These are phyloP conservation scores for Penicillium malachiteum DNA, from an alignment of 495 filamentous ascomycete genomes.

Conservation along the genomic window DNA sequence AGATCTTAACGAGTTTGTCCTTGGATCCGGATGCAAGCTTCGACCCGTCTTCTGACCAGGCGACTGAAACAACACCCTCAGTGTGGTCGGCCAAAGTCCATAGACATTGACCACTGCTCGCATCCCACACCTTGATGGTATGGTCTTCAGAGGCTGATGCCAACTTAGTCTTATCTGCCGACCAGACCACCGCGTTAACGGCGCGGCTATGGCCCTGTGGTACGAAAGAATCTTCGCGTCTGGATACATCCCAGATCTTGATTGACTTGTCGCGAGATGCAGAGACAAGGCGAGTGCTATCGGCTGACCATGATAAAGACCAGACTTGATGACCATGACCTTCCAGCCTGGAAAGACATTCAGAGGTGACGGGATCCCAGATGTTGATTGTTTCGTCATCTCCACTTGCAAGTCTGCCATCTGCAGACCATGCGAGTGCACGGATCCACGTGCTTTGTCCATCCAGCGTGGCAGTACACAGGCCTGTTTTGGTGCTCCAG, in stretches of 20 bases:
- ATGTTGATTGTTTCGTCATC: constrained; percentile 5
- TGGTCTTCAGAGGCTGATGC: background rate
- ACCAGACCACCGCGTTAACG: background rate
- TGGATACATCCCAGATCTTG: constrained; percentile 4
- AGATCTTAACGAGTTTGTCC: constrained; percentile 2
- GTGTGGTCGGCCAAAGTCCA: background rate
- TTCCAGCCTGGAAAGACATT: constrained; percentile 2
- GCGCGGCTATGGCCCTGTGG: background rate
- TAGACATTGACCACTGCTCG: background rate
- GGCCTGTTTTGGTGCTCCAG: constrained; percentile 4
- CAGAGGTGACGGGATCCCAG: background rate
- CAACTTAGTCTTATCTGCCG: background rate
- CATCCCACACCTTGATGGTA: background rate
- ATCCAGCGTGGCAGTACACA: background rate
- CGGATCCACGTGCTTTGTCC: constrained; percentile 3
- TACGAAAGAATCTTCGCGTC: background rate
- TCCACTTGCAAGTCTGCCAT: constrained; percentile 4
- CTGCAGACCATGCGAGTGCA: constrained; percentile 3
- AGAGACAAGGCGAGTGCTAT: constrained; percentile 1
- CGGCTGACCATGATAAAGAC: constrained; percentile 3
- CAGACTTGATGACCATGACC: constrained; percentile 4
- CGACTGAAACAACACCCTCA: background rate
- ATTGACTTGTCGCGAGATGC: constrained; percentile 2
- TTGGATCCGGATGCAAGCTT: constrained; percentile 1
- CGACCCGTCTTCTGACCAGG: background rate